Evolutionary conservation across 768 basidiomycete genomes (phyloP).

Genomic region (Mycena rosella): DNA sequence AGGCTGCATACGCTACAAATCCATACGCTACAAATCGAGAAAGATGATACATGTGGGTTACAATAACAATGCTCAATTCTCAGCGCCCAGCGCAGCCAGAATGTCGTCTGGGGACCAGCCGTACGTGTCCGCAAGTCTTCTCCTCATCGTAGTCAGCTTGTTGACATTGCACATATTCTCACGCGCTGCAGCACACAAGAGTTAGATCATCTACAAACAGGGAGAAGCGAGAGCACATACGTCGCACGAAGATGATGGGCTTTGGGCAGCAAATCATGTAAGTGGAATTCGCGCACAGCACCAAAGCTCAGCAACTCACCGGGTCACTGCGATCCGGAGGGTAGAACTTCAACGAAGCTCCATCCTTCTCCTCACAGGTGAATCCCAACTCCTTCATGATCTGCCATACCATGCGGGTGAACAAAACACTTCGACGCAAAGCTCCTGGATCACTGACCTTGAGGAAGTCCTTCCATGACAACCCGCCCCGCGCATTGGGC

Average conservation of each 20-base stretch:
- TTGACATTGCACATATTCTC: slow-evolving; percentile 1
- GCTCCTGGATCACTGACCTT: slow-evolving; percentile 1
- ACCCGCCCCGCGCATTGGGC: slow-evolving; percentile 7
- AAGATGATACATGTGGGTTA: neutral
- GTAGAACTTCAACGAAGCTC: slow-evolving; percentile 20
- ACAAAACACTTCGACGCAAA: neutral
- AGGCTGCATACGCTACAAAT: neutral
- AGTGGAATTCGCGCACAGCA: neutral
- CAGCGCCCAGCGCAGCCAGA: slow-evolving; percentile 10
- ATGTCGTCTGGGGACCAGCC: slow-evolving; percentile 23
- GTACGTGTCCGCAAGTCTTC: slow-evolving; percentile 22
- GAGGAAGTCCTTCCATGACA: slow-evolving; percentile 26
- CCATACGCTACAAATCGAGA: slow-evolving; percentile 22
- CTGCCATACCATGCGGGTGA: neutral
- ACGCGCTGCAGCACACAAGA: slow-evolving; percentile 1
- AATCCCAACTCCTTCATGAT: slow-evolving; percentile 31
- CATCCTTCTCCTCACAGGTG: neutral
- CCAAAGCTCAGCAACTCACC: neutral
- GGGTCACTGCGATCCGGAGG: slow-evolving; percentile 7
- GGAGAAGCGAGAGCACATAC: neutral
- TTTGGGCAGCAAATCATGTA: neutral
- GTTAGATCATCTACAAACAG: neutral
- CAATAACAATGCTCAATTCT: slow-evolving; percentile 15
- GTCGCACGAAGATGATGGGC: slow-evolving; percentile 14
- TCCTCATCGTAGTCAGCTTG: slow-evolving; percentile 7